Percentiles rank a stretch among this genome's conserved stretches.
Evolutionary conservation across 2,329 filamentous ascomycete genomes (phyloP).

Genomic region (Talaromyces pinophilus): DNA sequence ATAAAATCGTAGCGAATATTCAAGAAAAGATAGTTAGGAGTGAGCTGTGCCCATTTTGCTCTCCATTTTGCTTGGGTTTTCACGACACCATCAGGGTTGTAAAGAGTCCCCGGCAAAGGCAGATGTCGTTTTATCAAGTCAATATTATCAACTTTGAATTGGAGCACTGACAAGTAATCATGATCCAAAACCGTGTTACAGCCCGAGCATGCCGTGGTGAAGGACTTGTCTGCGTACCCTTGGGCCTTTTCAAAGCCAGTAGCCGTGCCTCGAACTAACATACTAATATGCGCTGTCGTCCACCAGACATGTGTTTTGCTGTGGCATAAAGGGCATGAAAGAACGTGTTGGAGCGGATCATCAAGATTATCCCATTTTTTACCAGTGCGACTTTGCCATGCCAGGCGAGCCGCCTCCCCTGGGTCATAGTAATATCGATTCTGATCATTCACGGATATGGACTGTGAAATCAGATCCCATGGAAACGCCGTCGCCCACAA

Average conservation of each 20-base stretch:
- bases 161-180: slow-evolving; percentile 60
- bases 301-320: slow-evolving; percentile 9
- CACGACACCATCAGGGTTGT: slow-evolving; percentile 55
- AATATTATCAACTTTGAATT: slow-evolving; percentile 60
- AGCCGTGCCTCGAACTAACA: neutral
- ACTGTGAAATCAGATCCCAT: slow-evolving; percentile 59
- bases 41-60: slow-evolving; percentile 15
- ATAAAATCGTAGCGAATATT: neutral
- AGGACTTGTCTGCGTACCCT: slow-evolving; percentile 44
- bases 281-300: slow-evolving; percentile 12
- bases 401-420: neutral
- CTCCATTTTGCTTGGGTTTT: neutral
- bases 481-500: slow-evolving; percentile 65
- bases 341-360: neutral
- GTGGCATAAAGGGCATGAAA: slow-evolving; percentile 10
- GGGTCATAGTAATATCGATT: slow-evolving; percentile 11
- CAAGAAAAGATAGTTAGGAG: slow-evolving; percentile 13
- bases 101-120: slow-evolving; percentile 68
- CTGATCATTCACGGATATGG: slow-evolving; percentile 44
- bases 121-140: slow-evolving; percentile 48
- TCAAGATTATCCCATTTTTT: slow-evolving; percentile 18
- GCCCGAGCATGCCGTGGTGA: slow-evolving; percentile 51
- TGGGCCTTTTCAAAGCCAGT: slow-evolving; percentile 20
- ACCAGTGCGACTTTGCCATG: neutral
- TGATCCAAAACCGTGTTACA: slow-evolving; percentile 58